These are phyloP conservation scores for Lipomyces anomalus DNA, from an alignment of 805 yeast genomes.

Conservation along the genomic window DNA sequence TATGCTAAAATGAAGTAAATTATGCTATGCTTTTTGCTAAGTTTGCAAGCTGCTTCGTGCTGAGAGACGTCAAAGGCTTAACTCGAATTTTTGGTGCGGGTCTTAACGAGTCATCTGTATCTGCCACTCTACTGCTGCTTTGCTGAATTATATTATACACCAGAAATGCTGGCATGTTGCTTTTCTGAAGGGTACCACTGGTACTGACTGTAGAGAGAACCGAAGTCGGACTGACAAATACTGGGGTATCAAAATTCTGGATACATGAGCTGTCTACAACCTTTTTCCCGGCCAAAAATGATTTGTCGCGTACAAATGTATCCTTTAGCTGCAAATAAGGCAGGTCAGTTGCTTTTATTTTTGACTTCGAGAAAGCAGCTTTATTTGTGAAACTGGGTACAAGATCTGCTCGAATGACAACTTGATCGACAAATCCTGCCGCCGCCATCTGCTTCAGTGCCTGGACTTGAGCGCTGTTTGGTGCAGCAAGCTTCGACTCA, in stretches of 20 bases:
- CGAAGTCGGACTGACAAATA: constrained; percentile 77
- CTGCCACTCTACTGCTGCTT: constrained; percentile 39
- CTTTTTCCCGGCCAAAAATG: constrained; percentile 37
- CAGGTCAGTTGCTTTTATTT: constrained; percentile 48
- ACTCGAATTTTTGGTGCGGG: constrained; percentile 50
- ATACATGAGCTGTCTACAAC: constrained; percentile 28
- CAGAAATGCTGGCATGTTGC: constrained; percentile 56
- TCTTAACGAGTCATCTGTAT: constrained; percentile 38
- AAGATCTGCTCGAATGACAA: constrained; percentile 77
- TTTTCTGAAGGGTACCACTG: background rate
- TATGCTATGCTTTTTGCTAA: constrained; percentile 46
- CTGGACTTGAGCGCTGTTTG: constrained; percentile 54
- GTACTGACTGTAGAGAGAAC: constrained; percentile 38
- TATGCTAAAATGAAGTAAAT: constrained; percentile 42
- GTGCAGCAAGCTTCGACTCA: constrained; percentile 27
- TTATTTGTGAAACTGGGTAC: constrained; percentile 39
- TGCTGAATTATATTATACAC: constrained; percentile 65
- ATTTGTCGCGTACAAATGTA: constrained; percentile 51
- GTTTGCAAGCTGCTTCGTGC: constrained; percentile 69
- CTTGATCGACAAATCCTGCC: constrained; percentile 87
- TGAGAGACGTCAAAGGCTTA: constrained; percentile 69
- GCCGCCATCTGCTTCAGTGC: constrained; percentile 87
- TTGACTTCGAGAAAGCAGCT: constrained; percentile 33
- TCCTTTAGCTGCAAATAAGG: constrained; percentile 40
- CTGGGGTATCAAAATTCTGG: constrained; percentile 47